phyloP scores from a whole-genome alignment of 179 eudicot species.

The Beta lomatogona region DNA sequence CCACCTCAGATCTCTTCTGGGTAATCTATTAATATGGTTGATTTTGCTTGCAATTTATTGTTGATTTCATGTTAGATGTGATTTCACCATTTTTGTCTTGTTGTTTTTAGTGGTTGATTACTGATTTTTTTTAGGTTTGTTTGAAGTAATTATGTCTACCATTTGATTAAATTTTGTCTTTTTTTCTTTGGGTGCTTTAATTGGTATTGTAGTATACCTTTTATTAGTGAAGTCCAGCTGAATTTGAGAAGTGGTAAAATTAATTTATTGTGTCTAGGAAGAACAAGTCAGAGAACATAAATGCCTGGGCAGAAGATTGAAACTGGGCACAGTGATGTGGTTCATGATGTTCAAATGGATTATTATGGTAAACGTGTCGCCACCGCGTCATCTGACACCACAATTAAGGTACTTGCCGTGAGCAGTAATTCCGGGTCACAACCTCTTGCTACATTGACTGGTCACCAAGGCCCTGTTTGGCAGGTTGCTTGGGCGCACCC shows the following conservation, averaged over 20 bases:
- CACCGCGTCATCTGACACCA: constrained; percentile 72
- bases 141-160: not conserved
- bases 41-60: not conserved
- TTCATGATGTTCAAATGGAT: constrained; percentile 91
- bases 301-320: constrained; percentile 84
- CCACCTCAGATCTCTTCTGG: constrained; percentile 31
- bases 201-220: not conserved
- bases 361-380: constrained; percentile 88
- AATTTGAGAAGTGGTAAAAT: not conserved
- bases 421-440: constrained; percentile 51
- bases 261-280: constrained; percentile 13
- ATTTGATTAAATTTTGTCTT: not conserved
- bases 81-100: not conserved
- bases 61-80: not conserved
- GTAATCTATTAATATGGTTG: not conserved
- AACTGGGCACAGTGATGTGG: constrained; percentile 72
- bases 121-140: not conserved
- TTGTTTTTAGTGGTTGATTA: not conserved
- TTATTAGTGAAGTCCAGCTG: constrained; percentile 4
- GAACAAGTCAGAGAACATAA: constrained; percentile 20
- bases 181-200: not conserved
- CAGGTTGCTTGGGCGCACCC: constrained; percentile 89
- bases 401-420: constrained; percentile 66
- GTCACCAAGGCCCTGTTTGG: constrained; percentile 86
- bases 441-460: constrained; percentile 64